Evolutionary conservation across 208 protist genomes (phyloP).

Genomic region (Trypanosoma lewisi): DNA sequence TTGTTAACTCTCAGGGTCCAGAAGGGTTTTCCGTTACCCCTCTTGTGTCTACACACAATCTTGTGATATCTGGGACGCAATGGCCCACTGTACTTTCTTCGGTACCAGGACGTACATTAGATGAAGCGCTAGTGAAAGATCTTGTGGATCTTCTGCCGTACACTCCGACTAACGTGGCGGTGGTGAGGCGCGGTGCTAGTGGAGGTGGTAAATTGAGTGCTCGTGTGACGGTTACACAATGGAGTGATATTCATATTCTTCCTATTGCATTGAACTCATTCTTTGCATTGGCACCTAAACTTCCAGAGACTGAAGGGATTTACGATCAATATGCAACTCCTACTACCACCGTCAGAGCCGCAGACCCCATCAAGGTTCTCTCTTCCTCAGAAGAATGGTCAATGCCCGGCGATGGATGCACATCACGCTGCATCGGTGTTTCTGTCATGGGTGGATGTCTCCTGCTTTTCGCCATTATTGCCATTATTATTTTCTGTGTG

Average conservation of each 20-base stretch:
- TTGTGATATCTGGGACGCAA: constrained; percentile 1
- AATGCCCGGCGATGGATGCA: background rate
- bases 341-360: too few relatives aligned
- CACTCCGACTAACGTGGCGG: background rate
- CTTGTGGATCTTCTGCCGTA: constrained; percentile 1
- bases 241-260: background rate
- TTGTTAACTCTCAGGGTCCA: background rate
- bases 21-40: background rate
- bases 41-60: background rate
- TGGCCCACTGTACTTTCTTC: constrained; percentile 5
- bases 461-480: constrained; percentile 16
- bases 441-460: constrained; percentile 12
- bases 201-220: background rate
- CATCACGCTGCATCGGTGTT: constrained; percentile 10
- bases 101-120: background rate
- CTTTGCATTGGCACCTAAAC: background rate
- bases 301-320: background rate
- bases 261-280: constrained; percentile 9
- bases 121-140: constrained; percentile 1
- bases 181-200: background rate
- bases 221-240: background rate
- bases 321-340: background rate
- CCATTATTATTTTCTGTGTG: constrained; percentile 2
- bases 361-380: background rate
- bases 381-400: constrained; percentile 1